phyloP scores from a whole-genome alignment of 139 green algal genomes.

The Pseudopediastrum boryanum region DNA sequence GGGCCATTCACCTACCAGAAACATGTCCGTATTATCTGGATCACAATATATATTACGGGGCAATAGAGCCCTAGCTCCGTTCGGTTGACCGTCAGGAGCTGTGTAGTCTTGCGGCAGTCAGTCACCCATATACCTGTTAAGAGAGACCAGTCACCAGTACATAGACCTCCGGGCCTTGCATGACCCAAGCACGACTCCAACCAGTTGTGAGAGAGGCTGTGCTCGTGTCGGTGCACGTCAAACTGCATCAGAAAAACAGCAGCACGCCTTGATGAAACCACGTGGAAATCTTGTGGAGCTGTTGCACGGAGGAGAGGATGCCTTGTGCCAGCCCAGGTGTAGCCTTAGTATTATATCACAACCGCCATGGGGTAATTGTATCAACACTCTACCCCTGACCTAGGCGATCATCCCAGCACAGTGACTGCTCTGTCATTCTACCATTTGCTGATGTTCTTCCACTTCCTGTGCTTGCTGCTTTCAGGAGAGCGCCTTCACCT shows the following conservation, averaged over 20 bases:
- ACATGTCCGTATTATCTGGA: no score
- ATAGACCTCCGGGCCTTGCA: no score
- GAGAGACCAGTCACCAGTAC: no score
- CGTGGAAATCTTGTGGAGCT: slow-evolving; percentile 28
- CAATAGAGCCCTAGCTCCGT: not conserved
- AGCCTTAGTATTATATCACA: not conserved
- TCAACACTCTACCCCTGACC: not conserved
- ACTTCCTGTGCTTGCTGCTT: not conserved
- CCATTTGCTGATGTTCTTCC: not conserved
- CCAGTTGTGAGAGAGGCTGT: no score
- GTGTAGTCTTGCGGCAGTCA: no score
- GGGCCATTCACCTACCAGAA: not conserved
- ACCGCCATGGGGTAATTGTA: not conserved
- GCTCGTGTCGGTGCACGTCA: no score
- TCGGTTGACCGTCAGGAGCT: no score
- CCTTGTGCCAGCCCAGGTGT: not conserved
- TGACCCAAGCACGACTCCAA: no score
- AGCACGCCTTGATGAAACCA: not conserved
- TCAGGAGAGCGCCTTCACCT: slow-evolving; percentile 56
- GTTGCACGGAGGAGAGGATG: slow-evolving; percentile 26
- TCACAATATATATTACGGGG: not conserved
- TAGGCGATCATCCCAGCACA: not conserved
- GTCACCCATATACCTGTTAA: no score
- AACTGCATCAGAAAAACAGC: no score
- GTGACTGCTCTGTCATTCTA: not conserved